These are phyloP conservation scores for Neofusicoccum sp. DNA, from an alignment of 2,329 filamentous ascomycete species.

Conservation along the genomic window DNA sequence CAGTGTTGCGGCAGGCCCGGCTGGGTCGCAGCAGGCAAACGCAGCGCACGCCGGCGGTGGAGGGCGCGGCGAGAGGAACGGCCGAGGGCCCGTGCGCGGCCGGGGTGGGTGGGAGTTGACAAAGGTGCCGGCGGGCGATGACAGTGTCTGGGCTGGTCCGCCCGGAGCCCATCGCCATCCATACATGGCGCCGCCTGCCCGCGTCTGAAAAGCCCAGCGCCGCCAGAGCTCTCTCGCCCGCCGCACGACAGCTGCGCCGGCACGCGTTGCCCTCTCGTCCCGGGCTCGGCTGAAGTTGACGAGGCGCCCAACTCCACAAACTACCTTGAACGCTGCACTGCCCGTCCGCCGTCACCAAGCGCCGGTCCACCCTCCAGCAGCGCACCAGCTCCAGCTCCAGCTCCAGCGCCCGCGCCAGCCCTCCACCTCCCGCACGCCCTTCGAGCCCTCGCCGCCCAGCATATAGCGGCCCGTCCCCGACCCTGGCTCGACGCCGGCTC, in stretches of 20 bases:
- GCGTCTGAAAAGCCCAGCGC: slow-evolving; percentile 10
- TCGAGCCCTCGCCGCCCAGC: not conserved
- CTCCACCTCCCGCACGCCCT: slow-evolving; percentile 1
- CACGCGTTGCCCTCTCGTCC: slow-evolving; percentile 13
- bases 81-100: slow-evolving; percentile 11
- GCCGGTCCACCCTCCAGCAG: slow-evolving; percentile 6
- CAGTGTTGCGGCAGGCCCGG: not conserved
- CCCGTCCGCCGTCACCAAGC: slow-evolving; percentile 15
- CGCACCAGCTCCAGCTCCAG: not conserved
- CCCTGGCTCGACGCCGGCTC: slow-evolving; percentile 40
- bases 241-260: not conserved
- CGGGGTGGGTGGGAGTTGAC: slow-evolving; percentile 11
- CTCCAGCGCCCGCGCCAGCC: not conserved
- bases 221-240: not conserved
- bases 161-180: slow-evolving; percentile 29
- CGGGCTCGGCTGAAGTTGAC: slow-evolving; percentile 17
- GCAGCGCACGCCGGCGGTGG: not conserved
- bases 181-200: slow-evolving; percentile 23
- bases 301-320: slow-evolving; percentile 16
- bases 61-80: slow-evolving; percentile 24
- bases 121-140: slow-evolving; percentile 21
- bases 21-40: not conserved
- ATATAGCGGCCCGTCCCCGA: slow-evolving; percentile 10
- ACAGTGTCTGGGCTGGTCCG: slow-evolving; percentile 30
- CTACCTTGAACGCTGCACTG: slow-evolving; percentile 19